Percentiles rank a stretch among this genome's conserved stretches.
Evolutionary conservation across 164 flowering plant species (phyloP).

Genomic region (Protea cynaroides): DNA sequence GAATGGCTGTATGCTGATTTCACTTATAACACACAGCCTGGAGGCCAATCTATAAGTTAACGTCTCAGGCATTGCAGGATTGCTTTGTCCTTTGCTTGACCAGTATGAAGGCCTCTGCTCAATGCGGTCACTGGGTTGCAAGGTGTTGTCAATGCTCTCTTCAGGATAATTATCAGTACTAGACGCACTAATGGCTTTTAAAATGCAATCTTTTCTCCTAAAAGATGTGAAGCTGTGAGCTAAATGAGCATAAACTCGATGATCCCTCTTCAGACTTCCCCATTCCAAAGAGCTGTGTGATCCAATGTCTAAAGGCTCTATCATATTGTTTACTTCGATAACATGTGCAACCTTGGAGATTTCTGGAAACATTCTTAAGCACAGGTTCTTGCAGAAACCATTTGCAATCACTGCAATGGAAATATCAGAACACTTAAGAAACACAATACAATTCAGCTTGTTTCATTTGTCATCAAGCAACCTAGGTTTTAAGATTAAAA

Average conservation of each 20-base stretch:
- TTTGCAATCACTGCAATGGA: slow-evolving; percentile 55
- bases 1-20: slow-evolving; percentile 68
- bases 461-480: neutral
- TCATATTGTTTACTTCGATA: slow-evolving; percentile 21
- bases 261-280: slow-evolving; percentile 40
- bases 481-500: too few relatives aligned
- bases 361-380: slow-evolving; percentile 56
- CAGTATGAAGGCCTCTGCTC: slow-evolving; percentile 56
- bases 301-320: slow-evolving; percentile 20
- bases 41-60: slow-evolving; percentile 48
- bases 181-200: slow-evolving; percentile 64
- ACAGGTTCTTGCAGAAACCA: slow-evolving; percentile 54
- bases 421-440: neutral
- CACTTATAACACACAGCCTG: slow-evolving; percentile 55
- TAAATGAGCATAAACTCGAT: slow-evolving; percentile 51
- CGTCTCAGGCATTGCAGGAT: slow-evolving; percentile 58
- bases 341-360: slow-evolving; percentile 29
- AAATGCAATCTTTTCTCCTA: slow-evolving; percentile 30
- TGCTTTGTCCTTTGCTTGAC: slow-evolving; percentile 77
- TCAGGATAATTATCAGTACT: slow-evolving; percentile 83
- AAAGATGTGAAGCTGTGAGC: slow-evolving; percentile 33
- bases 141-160: slow-evolving; percentile 66
- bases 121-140: slow-evolving; percentile 45
- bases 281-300: slow-evolving; percentile 29
- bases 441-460: neutral